Base-by-base conservation (phyloP, 306 rosid genomes). In the Medicago lupulina region DNA sequence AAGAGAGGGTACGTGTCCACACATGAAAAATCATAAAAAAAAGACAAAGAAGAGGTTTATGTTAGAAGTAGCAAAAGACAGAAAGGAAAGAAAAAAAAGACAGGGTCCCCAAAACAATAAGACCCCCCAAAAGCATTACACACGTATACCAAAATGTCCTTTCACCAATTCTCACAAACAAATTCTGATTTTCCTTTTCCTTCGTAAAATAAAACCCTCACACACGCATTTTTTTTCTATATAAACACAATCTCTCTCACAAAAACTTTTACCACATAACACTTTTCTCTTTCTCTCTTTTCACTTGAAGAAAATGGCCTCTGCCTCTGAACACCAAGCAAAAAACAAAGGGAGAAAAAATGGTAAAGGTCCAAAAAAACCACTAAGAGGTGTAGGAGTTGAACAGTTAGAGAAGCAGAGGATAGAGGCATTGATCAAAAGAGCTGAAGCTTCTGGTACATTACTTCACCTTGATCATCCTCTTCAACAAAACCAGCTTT, bases 381-480 rank as follows among this genome's bases (percentile, higher is more conserved):
- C 43, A 40, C 93, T 87, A 74, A 80, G 99, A 78, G 99, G 97
- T 0, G 67, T 87, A 1, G 98, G 97, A 6, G 92, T 92, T 34
- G 90, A 71, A 0, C 81, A 28, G 31, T 28, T 28, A 28, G 31
- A 28, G 31, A 28, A 28, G 31, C 31, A 28, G 31, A 28, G 31
- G 31, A 28, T 28, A 3, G 31, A 0, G 31, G 31, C 31, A 28
- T 28, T 28, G 31, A 28, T 28, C 2, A 28, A 28, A 28, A 28
- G 3, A 3, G 44, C 66, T 13, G 83, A 84, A 77, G 58, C 82
- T 13, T 72, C 87, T 41, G 57, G 28, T 8, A 11, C 4, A 17
- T 2, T 28, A 1, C 15, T 46, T 46, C 7, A 55, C 15, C 1
- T 55, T 19, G 34, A 55, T 21, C 62, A 9, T 57, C 77, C 19